phyloP scores from a whole-genome alignment of 768 basidiomycete genomes.

The Clavaria fumosa region DNA sequence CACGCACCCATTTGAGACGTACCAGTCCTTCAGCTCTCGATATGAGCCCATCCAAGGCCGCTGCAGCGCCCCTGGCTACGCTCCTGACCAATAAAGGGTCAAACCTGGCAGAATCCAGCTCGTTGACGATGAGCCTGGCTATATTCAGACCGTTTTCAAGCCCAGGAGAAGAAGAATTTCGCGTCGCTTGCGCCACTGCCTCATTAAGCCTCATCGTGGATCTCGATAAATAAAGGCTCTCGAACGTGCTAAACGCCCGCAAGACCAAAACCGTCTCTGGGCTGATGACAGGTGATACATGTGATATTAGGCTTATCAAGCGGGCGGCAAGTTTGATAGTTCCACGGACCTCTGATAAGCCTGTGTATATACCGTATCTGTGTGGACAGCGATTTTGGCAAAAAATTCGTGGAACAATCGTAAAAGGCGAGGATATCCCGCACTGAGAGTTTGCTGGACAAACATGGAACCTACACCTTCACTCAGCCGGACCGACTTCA shows the following conservation, averaged over 20 bases:
- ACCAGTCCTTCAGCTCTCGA: slow-evolving; percentile 57
- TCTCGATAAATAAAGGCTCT: slow-evolving; percentile 76
- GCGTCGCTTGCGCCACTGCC: slow-evolving; percentile 59
- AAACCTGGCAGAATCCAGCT: slow-evolving; percentile 83
- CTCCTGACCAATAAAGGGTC: slow-evolving; percentile 76
- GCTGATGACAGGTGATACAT: slow-evolving; percentile 36
- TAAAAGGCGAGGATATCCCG: slow-evolving; percentile 75
- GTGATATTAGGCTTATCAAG: too few species aligned
- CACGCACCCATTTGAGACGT: slow-evolving; percentile 16
- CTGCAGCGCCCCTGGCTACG: slow-evolving; percentile 59
- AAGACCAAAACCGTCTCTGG: slow-evolving; percentile 87
- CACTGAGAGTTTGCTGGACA: slow-evolving; percentile 75
- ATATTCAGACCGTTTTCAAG: slow-evolving; percentile 63
- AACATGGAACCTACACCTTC: slow-evolving; percentile 61
- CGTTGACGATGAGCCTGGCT: slow-evolving; percentile 70
- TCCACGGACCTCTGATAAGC: slow-evolving; percentile 71
- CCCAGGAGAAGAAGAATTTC: slow-evolving; percentile 59
- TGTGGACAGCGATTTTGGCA: slow-evolving; percentile 85
- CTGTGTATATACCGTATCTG: slow-evolving; percentile 82
- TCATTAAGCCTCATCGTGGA: slow-evolving; percentile 78
- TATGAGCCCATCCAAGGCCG: slow-evolving; percentile 54
- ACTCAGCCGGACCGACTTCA: too few species aligned
- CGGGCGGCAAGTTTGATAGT: too few species aligned
- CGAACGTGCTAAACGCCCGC: slow-evolving; percentile 70
- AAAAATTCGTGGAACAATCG: slow-evolving; percentile 96